Evolutionary conservation across 768 basidiomycete genomes (phyloP).

Genomic region (Xerocomellus amylosporus): DNA sequence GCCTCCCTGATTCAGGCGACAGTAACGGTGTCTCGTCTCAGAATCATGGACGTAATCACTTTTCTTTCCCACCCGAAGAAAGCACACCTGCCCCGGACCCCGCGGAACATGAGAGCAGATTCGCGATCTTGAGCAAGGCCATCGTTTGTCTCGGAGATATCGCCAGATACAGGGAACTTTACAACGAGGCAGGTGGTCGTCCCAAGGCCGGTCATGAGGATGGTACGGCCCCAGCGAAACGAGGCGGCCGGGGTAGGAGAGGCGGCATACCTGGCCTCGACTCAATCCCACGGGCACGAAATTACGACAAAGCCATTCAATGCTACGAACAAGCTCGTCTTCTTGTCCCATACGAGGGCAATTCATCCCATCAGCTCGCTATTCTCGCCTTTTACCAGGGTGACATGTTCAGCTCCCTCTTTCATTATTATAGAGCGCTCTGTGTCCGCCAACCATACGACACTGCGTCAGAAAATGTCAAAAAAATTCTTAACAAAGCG

Average conservation of each 20-base stretch:
- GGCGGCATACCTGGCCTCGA: slow-evolving; percentile 45
- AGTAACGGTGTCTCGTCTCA: slow-evolving; percentile 22
- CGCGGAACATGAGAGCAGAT: slow-evolving; percentile 47
- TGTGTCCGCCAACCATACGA: slow-evolving; percentile 86
- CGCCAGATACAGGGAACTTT: slow-evolving; percentile 88
- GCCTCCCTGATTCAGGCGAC: slow-evolving; percentile 20
- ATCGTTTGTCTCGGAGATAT: slow-evolving; percentile 93
- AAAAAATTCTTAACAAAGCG: slow-evolving; percentile 63
- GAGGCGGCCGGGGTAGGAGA: slow-evolving; percentile 46
- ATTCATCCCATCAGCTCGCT: slow-evolving; percentile 94
- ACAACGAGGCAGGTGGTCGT: slow-evolving; percentile 68
- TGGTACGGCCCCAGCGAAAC: slow-evolving; percentile 33
- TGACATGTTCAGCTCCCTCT: slow-evolving; percentile 75
- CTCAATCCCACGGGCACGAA: slow-evolving; percentile 54
- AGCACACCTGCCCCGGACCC: slow-evolving; percentile 37
- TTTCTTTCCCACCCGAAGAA: slow-evolving; percentile 63
- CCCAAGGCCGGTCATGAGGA: slow-evolving; percentile 70
- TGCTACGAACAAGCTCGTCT: slow-evolving; percentile 85
- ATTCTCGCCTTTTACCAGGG: slow-evolving; percentile 83
- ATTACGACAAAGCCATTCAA: slow-evolving; percentile 70
- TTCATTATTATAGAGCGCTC: slow-evolving; percentile 89
- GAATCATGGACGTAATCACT: slow-evolving; percentile 51
- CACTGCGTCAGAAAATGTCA: slow-evolving; percentile 83
- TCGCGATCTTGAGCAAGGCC: slow-evolving; percentile 82
- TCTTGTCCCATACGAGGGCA: slow-evolving; percentile 85